Evolutionary conservation across 208 protist genomes (phyloP), one percentile per base, ranked within the genome.

Genomic region (Blechomonas ayalai): DNA sequence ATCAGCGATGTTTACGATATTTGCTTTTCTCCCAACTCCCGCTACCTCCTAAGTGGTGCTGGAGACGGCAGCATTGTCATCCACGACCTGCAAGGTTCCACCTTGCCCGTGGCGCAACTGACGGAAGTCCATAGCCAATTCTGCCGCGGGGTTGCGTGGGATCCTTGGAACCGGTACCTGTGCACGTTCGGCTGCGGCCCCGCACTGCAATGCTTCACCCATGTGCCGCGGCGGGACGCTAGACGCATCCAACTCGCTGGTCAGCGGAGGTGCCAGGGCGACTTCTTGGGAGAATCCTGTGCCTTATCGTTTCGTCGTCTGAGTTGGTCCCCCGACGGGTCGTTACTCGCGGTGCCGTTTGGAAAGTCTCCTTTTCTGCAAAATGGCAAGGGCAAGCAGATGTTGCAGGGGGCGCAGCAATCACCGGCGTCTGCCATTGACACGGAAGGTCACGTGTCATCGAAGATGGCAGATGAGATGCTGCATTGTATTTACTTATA

Each of bases 1-100:
- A 66, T 90, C 49, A 79, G 70, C 47, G 84, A 93, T 53, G 81
- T 90, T 28, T 85, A 86, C 33, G 84, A 93, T 55, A 13, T 93
- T 12, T 75, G 68, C 62, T 90, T 93, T 50, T 93, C 84, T 0
- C 74, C 84, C 6, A 77, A 90, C 59, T 82, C 77, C 9, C 73
- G 69, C 22, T 90, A 89, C 33, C 58, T 93, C 13, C 34, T 93
- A 16, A 90, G 71, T 58, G 80, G 68, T 0, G 71, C 68, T 10
- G 67, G 74, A 0, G 80, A 93, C 27, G 84, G 84, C 40, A 86
- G 74, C 48, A 60, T 93, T 31, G 66, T 81, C 31, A 72, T 93
- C 16, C 84, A 93, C 56, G 72, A 88, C 52, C 46, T 93, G 20
- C 67, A 79, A 28, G 68, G 63, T 16, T 70, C 65, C 13, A 73